Percentiles rank a stretch among this genome's conserved stretches.
These are phyloP conservation scores for Phytophthora pluvialis DNA, from an alignment of 352 stramenopile species.

Conservation along the genomic window DNA sequence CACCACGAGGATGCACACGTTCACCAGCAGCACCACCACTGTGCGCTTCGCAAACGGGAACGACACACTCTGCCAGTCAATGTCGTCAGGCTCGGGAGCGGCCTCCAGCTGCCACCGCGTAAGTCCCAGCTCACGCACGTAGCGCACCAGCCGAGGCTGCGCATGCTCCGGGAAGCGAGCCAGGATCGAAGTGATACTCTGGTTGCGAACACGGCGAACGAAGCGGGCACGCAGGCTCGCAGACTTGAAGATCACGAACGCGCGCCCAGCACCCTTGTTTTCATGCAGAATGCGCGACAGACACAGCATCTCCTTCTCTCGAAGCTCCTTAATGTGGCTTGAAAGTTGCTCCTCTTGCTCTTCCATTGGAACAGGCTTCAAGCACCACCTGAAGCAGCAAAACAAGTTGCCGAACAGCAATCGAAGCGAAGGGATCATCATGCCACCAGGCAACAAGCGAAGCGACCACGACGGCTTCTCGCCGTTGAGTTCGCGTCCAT, in stretches of 20 bases:
- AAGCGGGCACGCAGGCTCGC: conserved; percentile 75
- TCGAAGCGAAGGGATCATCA: conserved; percentile 72
- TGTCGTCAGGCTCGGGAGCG: conserved; percentile 81
- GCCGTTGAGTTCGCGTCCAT: conserved; percentile 43
- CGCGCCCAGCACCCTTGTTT: conserved; percentile 76
- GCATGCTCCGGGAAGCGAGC: conserved; percentile 69
- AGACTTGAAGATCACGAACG: conserved; percentile 87
- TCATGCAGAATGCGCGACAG: conserved; percentile 66
- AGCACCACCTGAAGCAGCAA: conserved; percentile 55
- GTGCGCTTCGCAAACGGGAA: conserved; percentile 85
- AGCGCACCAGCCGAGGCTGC: conserved; percentile 65
- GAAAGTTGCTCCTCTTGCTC: conserved; percentile 45
- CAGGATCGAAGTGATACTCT: conserved; percentile 80
- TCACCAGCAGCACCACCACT: conserved; percentile 70
- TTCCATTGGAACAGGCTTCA: conserved; percentile 51
- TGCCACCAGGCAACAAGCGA: conserved; percentile 66
- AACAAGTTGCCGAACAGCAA: conserved; percentile 52
- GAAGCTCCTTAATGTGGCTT: conserved; percentile 61
- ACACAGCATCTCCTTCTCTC: conserved; percentile 55
- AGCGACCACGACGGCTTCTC: conserved; percentile 71
- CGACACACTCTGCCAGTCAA: conserved; percentile 88
- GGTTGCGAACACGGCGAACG: conserved; percentile 74
- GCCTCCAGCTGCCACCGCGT: conserved; percentile 80
- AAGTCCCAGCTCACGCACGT: conserved; percentile 80
- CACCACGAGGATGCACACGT: conserved; percentile 76